These are phyloP conservation scores for Harringtonia aguacate DNA, from an alignment of 2,329 filamentous ascomycete genomes.

Conservation along the genomic window DNA sequence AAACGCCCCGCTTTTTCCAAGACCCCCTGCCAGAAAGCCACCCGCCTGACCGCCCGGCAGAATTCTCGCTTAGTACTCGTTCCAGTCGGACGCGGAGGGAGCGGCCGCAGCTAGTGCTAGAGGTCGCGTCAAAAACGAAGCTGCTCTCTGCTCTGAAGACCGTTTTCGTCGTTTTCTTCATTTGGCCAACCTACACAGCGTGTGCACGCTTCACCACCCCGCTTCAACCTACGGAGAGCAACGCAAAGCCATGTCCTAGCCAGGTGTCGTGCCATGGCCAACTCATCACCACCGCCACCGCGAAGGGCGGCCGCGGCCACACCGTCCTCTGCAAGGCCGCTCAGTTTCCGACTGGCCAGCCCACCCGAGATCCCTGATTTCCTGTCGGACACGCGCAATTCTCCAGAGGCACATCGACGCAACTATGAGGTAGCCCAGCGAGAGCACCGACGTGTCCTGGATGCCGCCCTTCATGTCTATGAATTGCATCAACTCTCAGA, in stretches of 20 bases:
- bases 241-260: not conserved
- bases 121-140: too few species aligned
- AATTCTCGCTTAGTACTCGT: not conserved
- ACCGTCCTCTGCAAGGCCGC: not conserved
- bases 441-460: constrained; percentile 18
- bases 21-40: not conserved
- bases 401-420: constrained; percentile 19
- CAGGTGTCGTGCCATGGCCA: constrained; percentile 14
- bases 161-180: too few species aligned
- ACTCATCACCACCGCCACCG: constrained; percentile 17
- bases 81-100: too few species aligned
- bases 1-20: constrained; percentile 7
- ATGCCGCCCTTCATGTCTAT: constrained; percentile 13
- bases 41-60: constrained; percentile 11
- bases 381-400: constrained; percentile 19
- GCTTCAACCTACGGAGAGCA: too few species aligned
- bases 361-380: constrained; percentile 16
- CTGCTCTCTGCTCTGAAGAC: too few species aligned
- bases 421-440: constrained; percentile 18
- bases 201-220: too few species aligned
- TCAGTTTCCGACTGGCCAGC: constrained; percentile 5
- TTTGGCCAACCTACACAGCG: too few species aligned
- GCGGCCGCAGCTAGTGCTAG: too few species aligned
- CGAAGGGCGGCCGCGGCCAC: not conserved
- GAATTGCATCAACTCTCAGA: constrained; percentile 14